Percentiles rank a stretch among this genome's conserved stretches.
These are phyloP conservation scores for Cudoniella acicularis DNA, from an alignment of 495 filamentous ascomycete genomes.

Conservation along the genomic window DNA sequence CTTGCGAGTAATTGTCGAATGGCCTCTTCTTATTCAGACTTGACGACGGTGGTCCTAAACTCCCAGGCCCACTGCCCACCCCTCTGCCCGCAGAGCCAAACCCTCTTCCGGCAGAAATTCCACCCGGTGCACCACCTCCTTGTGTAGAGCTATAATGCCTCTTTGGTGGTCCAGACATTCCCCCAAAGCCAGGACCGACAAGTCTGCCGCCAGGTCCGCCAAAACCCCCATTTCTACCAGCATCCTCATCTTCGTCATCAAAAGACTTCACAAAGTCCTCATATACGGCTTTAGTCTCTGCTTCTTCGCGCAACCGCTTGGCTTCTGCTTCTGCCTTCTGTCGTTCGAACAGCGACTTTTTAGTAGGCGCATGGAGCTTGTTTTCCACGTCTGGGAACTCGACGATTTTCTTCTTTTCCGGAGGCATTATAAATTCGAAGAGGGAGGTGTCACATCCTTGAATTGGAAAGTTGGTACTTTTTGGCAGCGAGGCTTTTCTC, in stretches of 20 bases:
- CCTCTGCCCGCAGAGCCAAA: slow-evolving; percentile 32
- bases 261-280: slow-evolving; percentile 91
- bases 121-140: slow-evolving; percentile 24
- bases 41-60: slow-evolving; percentile 61
- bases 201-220: slow-evolving; percentile 41
- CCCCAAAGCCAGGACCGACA: slow-evolving; percentile 11
- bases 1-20: slow-evolving; percentile 39
- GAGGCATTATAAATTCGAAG: slow-evolving; percentile 7
- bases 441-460: neutral
- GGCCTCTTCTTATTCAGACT: slow-evolving; percentile 43
- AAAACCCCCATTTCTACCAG: slow-evolving; percentile 30
- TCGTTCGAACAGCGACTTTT: slow-evolving; percentile 89
- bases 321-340: slow-evolving; percentile 92
- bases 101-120: slow-evolving; percentile 25
- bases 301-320: slow-evolving; percentile 80
- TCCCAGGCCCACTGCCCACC: slow-evolving; percentile 67
- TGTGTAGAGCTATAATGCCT: slow-evolving; percentile 47
- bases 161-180: slow-evolving; percentile 30
- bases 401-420: slow-evolving; percentile 20
- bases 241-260: slow-evolving; percentile 59
- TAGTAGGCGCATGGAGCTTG: slow-evolving; percentile 78
- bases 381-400: slow-evolving; percentile 81
- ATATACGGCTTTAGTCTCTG: slow-evolving; percentile 85
- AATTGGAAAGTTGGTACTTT: neutral
- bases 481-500: neutral